Evolutionary conservation across 179 eudicot genomes (phyloP).

Genomic region (Beta macrorhiza): DNA sequence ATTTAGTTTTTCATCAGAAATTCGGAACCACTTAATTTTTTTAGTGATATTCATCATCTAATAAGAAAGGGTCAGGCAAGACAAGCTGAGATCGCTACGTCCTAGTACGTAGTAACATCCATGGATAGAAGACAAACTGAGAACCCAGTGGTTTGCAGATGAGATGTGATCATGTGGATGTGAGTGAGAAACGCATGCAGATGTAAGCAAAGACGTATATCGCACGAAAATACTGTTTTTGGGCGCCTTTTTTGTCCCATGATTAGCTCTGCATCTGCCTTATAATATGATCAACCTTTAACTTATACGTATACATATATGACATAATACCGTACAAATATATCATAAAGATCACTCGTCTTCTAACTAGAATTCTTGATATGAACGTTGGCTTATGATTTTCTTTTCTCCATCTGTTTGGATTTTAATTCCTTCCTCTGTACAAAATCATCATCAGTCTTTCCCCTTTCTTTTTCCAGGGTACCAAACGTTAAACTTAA

Average conservation of each 20-base stretch:
- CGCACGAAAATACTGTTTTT: constrained; percentile 24
- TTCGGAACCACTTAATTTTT: too few species aligned
- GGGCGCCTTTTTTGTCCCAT: not conserved
- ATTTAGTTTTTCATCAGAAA: too few species aligned
- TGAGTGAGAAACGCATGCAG: constrained; percentile 23
- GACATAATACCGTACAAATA: not conserved
- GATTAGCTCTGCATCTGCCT: constrained; percentile 16
- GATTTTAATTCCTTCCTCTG: not conserved
- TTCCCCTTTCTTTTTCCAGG: too few species aligned
- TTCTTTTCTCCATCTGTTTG: not conserved
- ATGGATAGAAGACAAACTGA: constrained; percentile 11
- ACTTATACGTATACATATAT: not conserved
- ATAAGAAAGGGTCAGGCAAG: not conserved
- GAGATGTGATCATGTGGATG: not conserved
- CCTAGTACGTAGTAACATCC: not conserved
- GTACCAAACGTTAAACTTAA: too few species aligned
- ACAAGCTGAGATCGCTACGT: not conserved
- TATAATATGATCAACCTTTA: not conserved
- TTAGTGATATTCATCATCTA: too few species aligned
- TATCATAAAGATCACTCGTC: not conserved
- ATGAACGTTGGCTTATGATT: not conserved
- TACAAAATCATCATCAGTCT: too few species aligned
- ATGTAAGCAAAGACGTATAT: constrained; percentile 28
- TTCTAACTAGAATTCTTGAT: not conserved
- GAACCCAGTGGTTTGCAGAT: not conserved